Conservation (phyloP, 129 eudicot species). For the Calendula officinalis region DNA sequence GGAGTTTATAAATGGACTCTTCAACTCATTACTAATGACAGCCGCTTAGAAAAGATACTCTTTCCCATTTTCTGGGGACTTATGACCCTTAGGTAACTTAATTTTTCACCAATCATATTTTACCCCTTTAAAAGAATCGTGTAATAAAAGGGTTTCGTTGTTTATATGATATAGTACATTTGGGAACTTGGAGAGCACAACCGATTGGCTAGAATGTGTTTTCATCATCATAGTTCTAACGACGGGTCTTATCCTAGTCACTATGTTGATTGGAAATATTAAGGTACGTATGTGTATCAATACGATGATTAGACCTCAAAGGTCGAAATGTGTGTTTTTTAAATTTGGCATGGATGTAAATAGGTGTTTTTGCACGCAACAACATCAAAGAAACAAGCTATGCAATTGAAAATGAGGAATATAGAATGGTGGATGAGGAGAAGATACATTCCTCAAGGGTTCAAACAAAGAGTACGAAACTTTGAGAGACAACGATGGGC, state of each 20-base stretch:
- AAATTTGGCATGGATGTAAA: background rate
- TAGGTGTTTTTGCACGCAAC: constrained; percentile 95
- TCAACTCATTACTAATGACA: constrained; percentile 77
- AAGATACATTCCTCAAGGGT: constrained; percentile 61
- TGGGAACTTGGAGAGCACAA: constrained; percentile 94
- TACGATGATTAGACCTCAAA: background rate
- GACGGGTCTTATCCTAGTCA: constrained; percentile 85
- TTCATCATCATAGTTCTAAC: constrained; percentile 87
- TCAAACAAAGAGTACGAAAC: constrained; percentile 81
- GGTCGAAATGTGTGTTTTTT: background rate
- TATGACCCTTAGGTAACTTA: constrained; percentile 83
- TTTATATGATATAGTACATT: constrained; percentile 55
- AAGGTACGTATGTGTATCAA: constrained; percentile 45
- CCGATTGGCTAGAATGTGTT: constrained; percentile 84
- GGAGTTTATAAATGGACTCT: constrained; percentile 94
- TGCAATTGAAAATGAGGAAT: constrained; percentile 93
- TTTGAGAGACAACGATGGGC: constrained; percentile 98
- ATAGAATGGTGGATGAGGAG: constrained; percentile 99
- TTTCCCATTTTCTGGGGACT: constrained; percentile 98
- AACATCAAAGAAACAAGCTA: constrained; percentile 95
- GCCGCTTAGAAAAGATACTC: constrained; percentile 83
- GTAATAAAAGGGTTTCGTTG: background rate
- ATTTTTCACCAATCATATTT: no score
- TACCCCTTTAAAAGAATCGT: no score
- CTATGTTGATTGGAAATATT: constrained; percentile 98